Conservation (phyloP, 495 filamentous ascomycete genomes). For the Xylaria scruposa region DNA sequence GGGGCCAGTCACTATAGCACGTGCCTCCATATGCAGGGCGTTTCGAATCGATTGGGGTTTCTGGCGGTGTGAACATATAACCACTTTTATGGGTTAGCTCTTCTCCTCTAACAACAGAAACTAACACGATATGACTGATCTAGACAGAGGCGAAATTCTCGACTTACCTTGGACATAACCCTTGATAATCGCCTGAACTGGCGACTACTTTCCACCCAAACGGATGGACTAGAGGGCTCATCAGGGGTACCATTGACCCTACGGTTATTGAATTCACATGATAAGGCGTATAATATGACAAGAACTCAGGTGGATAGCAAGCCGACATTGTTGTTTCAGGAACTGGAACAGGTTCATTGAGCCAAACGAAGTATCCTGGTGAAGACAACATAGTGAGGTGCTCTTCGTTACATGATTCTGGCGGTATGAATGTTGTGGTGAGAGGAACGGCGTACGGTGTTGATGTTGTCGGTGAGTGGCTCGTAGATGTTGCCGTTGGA, state of each 20-base stretch:
- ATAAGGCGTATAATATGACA: slow-evolving; percentile 23
- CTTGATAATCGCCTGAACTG: slow-evolving; percentile 33
- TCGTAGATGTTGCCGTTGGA: slow-evolving; percentile 7
- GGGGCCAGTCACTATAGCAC: slow-evolving; percentile 33
- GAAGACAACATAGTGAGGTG: slow-evolving; percentile 35
- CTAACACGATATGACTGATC: background rate
- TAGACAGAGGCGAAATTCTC: background rate
- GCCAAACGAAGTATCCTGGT: slow-evolving; percentile 33
- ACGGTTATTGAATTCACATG: slow-evolving; percentile 19
- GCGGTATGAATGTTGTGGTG: slow-evolving; percentile 35
- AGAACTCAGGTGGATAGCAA: slow-evolving; percentile 39
- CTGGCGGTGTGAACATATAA: slow-evolving; percentile 21
- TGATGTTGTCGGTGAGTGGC: slow-evolving; percentile 21
- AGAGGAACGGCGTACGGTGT: slow-evolving; percentile 30
- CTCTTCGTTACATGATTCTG: slow-evolving; percentile 31
- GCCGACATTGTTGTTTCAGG: slow-evolving; percentile 32
- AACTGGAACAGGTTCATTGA: slow-evolving; percentile 35
- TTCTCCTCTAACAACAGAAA: background rate
- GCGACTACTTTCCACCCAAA: slow-evolving; percentile 26
- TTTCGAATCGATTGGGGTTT: slow-evolving; percentile 25
- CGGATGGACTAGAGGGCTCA: slow-evolving; percentile 37
- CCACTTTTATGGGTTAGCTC: background rate
- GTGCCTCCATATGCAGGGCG: slow-evolving; percentile 38
- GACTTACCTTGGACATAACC: slow-evolving; percentile 37
- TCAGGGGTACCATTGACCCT: slow-evolving; percentile 28